These are phyloP conservation scores for Cystofilobasidium capitatum DNA, from an alignment of 768 basidiomycete genomes.

Conservation along the genomic window DNA sequence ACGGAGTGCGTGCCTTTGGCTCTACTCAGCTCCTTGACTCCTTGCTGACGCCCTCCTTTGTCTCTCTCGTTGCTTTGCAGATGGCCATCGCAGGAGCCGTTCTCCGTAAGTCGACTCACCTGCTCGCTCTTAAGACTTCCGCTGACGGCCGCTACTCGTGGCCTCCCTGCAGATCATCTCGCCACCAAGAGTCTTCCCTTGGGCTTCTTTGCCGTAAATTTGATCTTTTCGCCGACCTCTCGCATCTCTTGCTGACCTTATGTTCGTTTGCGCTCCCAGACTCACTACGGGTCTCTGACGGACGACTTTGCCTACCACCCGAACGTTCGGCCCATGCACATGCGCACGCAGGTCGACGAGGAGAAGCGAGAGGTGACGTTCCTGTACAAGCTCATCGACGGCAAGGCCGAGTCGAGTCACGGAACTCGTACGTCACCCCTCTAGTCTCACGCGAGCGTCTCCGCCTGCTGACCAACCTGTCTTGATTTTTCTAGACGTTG, in stretches of 20 bases:
- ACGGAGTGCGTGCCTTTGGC: slow-evolving; percentile 79
- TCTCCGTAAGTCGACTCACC: not conserved
- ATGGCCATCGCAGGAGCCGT: not conserved
- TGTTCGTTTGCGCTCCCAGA: slow-evolving; percentile 37
- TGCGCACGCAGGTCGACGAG: slow-evolving; percentile 89
- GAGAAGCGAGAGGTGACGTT: slow-evolving; percentile 85
- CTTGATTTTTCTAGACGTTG: slow-evolving; percentile 49
- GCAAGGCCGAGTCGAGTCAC: slow-evolving; percentile 37
- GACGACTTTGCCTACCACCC: slow-evolving; percentile 88
- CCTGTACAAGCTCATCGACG: slow-evolving; percentile 75
- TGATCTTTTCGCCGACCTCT: not conserved
- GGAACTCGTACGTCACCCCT: slow-evolving; percentile 36
- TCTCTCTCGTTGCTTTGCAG: not conserved
- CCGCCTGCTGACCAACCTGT: not conserved
- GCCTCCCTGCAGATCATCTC: slow-evolving; percentile 50
- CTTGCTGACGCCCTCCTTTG: not conserved
- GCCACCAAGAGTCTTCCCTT: slow-evolving; percentile 85
- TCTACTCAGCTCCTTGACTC: not conserved
- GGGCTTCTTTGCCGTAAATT: slow-evolving; percentile 69
- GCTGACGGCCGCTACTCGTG: not conserved
- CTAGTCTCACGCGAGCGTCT: slow-evolving; percentile 47
- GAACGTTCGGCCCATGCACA: slow-evolving; percentile 88
- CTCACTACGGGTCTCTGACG: slow-evolving; percentile 91
- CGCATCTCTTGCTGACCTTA: not conserved
- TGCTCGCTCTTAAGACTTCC: not conserved